Evolutionary conservation across 129 eudicot genomes (phyloP), one percentile per base, ranked within the genome.

Genomic region (Escallonia rubra): DNA sequence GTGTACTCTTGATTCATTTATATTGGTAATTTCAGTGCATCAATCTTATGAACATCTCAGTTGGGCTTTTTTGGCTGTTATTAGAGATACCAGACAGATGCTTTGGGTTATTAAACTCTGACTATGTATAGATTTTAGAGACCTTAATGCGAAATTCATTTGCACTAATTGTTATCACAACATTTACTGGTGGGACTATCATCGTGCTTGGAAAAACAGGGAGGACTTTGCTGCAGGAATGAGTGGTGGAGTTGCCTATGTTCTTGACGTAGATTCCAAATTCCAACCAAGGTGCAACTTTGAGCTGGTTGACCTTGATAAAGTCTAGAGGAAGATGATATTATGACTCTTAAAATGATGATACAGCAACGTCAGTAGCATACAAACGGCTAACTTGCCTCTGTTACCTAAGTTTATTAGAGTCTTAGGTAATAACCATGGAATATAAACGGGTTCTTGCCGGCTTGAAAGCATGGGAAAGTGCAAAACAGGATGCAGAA

Each of bases 141-240:
- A 23, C 0, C 34, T 1, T 23, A 23, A 23, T 23, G 34, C 34
- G 34, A 23, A 0, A 23, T 23, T 23, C 34, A 23, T 23, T 23
- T 23, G 34, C 34, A 23, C 34, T 23, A 23, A 23, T 23, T 23
- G 1, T 23, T 23, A 23, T 23, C 34, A 23, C 34, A 23, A 23
- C 34, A 23, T 23, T 70, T 66, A 94, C 99, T 10, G 99, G 99
- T 41, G 97, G 99, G 34, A 86, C 79, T 5, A 93, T 85, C 15
- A 96, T 89, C 4, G 90, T 94, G 48, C 77, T 94, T 39, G 99
- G 99, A 1, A 85, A 94, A 80, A 89, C 97, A 0, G 99, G 99
- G 34, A 81, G 99, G 65, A 94, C 89, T 94, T 94, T 81, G 99
- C 99, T 65, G 99, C 99, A 10, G 99, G 99, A 8, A 94, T 94